phyloP scores from a whole-genome alignment of 2,329 filamentous ascomycete species.

The Botrytis pseudocinerea region DNA sequence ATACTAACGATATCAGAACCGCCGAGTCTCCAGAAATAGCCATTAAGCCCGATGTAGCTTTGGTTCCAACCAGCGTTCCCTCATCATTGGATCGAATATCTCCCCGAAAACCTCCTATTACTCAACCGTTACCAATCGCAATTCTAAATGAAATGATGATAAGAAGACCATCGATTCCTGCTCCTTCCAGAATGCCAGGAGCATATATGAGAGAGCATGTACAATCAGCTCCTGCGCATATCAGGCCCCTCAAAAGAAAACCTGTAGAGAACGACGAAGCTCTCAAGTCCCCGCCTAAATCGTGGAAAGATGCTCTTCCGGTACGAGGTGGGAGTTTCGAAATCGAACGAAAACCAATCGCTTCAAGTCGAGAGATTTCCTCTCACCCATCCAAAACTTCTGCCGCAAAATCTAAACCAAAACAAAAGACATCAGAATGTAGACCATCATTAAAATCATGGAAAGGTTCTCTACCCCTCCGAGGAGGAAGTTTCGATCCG shows the following conservation, averaged over 20 bases:
- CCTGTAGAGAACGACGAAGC: not conserved
- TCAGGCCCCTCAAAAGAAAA: conserved; percentile 26
- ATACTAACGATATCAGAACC: conserved; percentile 29
- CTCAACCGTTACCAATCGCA: conserved; percentile 30
- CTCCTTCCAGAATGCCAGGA: not conserved
- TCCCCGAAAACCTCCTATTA: conserved; percentile 28
- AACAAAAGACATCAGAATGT: not conserved
- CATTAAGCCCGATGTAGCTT: conserved; percentile 32
- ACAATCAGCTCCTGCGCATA: not conserved
- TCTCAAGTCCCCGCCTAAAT: not conserved
- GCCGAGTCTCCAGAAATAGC: conserved; percentile 34
- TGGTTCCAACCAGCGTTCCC: conserved; percentile 31
- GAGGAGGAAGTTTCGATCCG: not conserved
- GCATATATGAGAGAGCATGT: not conserved
- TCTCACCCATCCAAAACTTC: not conserved
- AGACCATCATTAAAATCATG: conserved; percentile 7
- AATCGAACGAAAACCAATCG: not conserved
- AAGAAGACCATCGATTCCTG: conserved; percentile 25
- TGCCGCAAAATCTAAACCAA: not conserved
- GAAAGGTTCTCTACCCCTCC: not conserved
- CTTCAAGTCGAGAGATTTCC: not conserved
- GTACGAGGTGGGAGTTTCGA: not conserved
- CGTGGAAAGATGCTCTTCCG: conserved; percentile 9
- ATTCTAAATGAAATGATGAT: conserved; percentile 28
- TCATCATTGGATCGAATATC: conserved; percentile 32